phyloP scores from a whole-genome alignment of 2,329 filamentous ascomycete species.

The Ophiostoma perfectum region DNA sequence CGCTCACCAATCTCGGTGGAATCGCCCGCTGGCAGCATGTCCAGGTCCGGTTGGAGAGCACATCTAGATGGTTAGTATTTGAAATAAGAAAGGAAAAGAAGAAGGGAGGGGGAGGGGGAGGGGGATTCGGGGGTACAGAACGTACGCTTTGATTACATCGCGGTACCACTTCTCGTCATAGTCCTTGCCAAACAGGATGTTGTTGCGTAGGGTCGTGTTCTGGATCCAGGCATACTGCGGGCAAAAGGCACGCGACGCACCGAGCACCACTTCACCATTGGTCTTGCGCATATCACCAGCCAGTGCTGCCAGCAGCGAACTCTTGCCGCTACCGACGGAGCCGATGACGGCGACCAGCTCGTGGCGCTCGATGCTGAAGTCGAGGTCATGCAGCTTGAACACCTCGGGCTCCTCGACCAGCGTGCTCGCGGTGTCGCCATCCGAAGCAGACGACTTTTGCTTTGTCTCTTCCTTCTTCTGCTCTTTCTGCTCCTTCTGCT shows the following conservation, averaged over 20 bases:
- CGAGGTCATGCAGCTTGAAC: slow-evolving; percentile 65
- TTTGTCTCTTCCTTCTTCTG: slow-evolving; percentile 26
- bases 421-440: slow-evolving; percentile 49
- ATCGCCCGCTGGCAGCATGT: slow-evolving; percentile 89
- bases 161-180: slow-evolving; percentile 74
- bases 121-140: neutral
- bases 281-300: slow-evolving; percentile 93
- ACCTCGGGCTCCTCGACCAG: slow-evolving; percentile 57
- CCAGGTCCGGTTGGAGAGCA: slow-evolving; percentile 75
- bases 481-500: slow-evolving; percentile 33
- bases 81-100: neutral
- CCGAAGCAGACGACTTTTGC: slow-evolving; percentile 29
- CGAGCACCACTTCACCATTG: slow-evolving; percentile 64
- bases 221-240: slow-evolving; percentile 98
- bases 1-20: slow-evolving; percentile 90
- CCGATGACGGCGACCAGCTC: slow-evolving; percentile 84
- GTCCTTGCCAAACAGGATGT: slow-evolving; percentile 83
- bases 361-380: slow-evolving; percentile 63
- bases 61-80: slow-evolving; percentile 41
- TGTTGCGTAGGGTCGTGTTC: slow-evolving; percentile 78
- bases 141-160: slow-evolving; percentile 65
- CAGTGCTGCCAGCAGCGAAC: slow-evolving; percentile 77
- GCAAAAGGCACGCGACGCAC: slow-evolving; percentile 80
- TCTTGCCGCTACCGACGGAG: slow-evolving; percentile 85
- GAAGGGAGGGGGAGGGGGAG: too few relatives aligned